Conservation (phyloP, 345 rosid species). For the Salix purpurea region DNA sequence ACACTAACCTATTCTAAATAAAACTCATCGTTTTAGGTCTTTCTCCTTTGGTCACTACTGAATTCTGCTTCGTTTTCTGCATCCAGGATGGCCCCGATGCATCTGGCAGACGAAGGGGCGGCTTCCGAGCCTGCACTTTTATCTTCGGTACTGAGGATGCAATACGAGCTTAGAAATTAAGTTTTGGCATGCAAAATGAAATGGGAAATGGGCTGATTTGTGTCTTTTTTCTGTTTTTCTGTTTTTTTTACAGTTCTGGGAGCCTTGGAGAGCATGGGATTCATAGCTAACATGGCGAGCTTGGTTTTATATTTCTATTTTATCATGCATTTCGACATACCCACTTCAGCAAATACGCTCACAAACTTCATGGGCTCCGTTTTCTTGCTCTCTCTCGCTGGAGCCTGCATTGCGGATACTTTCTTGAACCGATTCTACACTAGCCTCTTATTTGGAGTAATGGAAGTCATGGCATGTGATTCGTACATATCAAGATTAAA, state of each 20-base stretch:
- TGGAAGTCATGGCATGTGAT: conserved; percentile 20
- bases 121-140: conserved; percentile 3
- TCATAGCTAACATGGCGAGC: conserved; percentile 27
- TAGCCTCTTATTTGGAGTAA: conserved; percentile 18
- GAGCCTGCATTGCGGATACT: conserved; percentile 27
- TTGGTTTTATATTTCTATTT: conserved; percentile 19
- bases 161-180: not conserved
- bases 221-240: not conserved
- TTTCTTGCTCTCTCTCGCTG: conserved; percentile 19
- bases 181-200: not conserved
- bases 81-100: not conserved
- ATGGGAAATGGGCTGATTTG: not conserved
- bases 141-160: conserved; percentile 1
- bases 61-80: not conserved
- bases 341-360: conserved; percentile 23
- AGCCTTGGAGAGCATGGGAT: conserved; percentile 26
- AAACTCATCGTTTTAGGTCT: not conserved
- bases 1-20: not conserved
- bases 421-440: conserved; percentile 20
- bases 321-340: conserved; percentile 7
- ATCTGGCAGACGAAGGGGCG: not conserved
- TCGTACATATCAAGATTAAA: too few species aligned
- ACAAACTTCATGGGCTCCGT: conserved; percentile 27
- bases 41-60: not conserved
- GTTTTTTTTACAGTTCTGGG: not conserved